These are phyloP conservation scores for Boletus bicolor DNA, from an alignment of 768 basidiomycete species.

Conservation along the genomic window DNA sequence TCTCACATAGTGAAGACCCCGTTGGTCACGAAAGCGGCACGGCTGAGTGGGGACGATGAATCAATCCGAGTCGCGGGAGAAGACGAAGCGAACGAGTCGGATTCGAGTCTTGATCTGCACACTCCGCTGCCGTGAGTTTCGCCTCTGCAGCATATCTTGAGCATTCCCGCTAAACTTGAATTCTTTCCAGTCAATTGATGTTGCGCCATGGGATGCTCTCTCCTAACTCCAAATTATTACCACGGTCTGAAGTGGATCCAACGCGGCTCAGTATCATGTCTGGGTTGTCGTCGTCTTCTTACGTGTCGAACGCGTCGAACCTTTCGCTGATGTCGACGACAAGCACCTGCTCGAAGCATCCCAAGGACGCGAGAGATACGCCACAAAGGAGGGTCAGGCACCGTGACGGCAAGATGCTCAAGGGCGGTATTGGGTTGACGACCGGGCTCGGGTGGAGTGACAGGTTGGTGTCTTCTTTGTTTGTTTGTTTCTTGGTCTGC, in stretches of 20 bases:
- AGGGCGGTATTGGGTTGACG: slow-evolving; percentile 65
- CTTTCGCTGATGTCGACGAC: slow-evolving; percentile 22
- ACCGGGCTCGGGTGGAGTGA: slow-evolving; percentile 77
- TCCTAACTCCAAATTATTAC: slow-evolving; percentile 59
- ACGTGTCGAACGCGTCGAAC: slow-evolving; percentile 26
- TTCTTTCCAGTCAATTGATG: slow-evolving; percentile 53
- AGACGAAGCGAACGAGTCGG: slow-evolving; percentile 43
- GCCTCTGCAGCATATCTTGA: slow-evolving; percentile 5
- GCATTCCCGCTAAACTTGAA: neutral
- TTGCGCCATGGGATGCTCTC: slow-evolving; percentile 64
- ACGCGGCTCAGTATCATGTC: slow-evolving; percentile 28
- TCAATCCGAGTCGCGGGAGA: slow-evolving; percentile 10
- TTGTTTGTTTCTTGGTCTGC: neutral
- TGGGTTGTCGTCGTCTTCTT: slow-evolving; percentile 23
- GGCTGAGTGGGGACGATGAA: slow-evolving; percentile 1
- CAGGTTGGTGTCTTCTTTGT: slow-evolving; percentile 40
- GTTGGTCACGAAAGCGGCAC: neutral
- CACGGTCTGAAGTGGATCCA: slow-evolving; percentile 20
- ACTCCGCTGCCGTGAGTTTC: slow-evolving; percentile 63
- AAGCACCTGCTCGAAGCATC: slow-evolving; percentile 27
- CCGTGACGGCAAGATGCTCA: slow-evolving; percentile 54
- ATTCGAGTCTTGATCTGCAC: slow-evolving; percentile 66
- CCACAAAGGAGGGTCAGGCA: slow-evolving; percentile 54
- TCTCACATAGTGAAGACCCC: neutral
- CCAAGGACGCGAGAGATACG: slow-evolving; percentile 58